Percentiles rank a stretch among this genome's conserved stretches.
Evolutionary conservation across 805 yeast genomes (phyloP).

Genomic region (Maudiozyma turicensis): DNA sequence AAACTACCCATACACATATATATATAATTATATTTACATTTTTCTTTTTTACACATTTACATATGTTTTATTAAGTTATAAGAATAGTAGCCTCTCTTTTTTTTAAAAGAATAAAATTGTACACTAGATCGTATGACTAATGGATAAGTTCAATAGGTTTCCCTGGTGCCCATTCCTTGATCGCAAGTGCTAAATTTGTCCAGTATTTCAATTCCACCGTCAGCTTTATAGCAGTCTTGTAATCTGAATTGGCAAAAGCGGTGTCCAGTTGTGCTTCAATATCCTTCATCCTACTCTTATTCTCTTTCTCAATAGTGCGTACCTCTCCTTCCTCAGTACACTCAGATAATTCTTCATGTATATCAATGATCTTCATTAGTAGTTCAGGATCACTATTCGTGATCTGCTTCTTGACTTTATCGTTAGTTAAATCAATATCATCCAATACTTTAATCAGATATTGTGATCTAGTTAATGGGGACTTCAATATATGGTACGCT

Average conservation of each 20-base stretch:
- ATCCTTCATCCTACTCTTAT: conserved; percentile 43
- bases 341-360: conserved; percentile 73
- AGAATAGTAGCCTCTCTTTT: not conserved
- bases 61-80: not conserved
- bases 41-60: not conserved
- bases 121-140: conserved; percentile 17
- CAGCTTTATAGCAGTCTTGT: conserved; percentile 51
- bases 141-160: conserved; percentile 58
- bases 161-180: conserved; percentile 69
- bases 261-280: conserved; percentile 37
- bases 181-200: conserved; percentile 63
- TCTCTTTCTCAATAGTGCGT: conserved; percentile 41
- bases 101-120: not conserved
- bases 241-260: conserved; percentile 39
- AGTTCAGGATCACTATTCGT: conserved; percentile 45
- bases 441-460: conserved; percentile 39
- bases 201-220: conserved; percentile 75
- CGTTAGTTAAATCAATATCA: conserved; percentile 49
- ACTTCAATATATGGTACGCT: conserved; percentile 63
- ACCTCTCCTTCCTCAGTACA: conserved; percentile 53
- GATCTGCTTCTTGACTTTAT: conserved; percentile 39
- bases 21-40: not conserved
- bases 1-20: not conserved
- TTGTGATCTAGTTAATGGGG: conserved; percentile 65
- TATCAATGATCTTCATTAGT: conserved; percentile 69